phyloP scores from a whole-genome alignment of 495 filamentous ascomycete species.

The Penicillium pancosmium region DNA sequence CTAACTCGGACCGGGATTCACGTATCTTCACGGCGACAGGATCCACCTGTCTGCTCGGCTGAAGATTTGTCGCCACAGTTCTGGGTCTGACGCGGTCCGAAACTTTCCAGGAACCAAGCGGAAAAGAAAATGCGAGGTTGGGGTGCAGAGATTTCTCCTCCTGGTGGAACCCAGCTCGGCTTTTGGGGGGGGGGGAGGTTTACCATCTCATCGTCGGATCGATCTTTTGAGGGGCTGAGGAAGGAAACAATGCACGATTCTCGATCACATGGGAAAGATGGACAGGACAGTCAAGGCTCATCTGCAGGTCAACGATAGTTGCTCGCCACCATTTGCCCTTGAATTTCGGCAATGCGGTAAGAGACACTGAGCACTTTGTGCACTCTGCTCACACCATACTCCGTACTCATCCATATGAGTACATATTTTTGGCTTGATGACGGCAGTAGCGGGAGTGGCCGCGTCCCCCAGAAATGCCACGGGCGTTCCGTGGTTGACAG shows the following conservation, averaged over 20 bases:
- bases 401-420: no score
- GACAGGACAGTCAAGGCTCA: background rate
- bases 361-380: no score
- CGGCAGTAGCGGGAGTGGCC: conserved; percentile 20
- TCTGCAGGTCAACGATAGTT: conserved; percentile 3
- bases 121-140: background rate
- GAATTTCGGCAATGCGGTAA: background rate
- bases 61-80: conserved; percentile 1
- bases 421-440: background rate
- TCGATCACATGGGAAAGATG: background rate
- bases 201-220: no score
- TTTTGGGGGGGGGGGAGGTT: background rate
- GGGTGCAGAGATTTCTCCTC: background rate
- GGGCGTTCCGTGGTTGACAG: conserved; percentile 20
- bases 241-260: background rate
- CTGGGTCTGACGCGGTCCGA: conserved; percentile 3
- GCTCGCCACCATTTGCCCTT: background rate
- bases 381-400: no score
- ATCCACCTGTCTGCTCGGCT: background rate
- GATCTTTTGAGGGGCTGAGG: background rate
- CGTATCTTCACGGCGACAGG: conserved; percentile 1
- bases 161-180: background rate
- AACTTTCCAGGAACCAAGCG: background rate
- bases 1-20: background rate
- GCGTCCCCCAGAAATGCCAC: conserved; percentile 10